Conservation (phyloP, 2,329 filamentous ascomycete genomes). For the Colletotrichum destructivum region DNA sequence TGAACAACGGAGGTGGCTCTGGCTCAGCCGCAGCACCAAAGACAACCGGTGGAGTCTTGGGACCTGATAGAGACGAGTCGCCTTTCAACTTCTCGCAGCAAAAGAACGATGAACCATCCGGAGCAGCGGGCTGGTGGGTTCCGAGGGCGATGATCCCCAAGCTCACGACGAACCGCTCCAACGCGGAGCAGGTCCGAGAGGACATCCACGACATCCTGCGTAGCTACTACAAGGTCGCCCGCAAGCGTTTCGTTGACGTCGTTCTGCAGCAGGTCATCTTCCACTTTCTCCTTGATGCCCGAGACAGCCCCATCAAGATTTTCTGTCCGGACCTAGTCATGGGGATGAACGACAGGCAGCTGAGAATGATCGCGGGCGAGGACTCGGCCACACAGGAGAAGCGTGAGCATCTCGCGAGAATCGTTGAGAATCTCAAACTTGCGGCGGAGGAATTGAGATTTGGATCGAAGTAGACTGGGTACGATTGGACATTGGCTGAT, state of each 20-base stretch:
- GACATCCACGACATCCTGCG: constrained; percentile 73
- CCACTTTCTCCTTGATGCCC: constrained; percentile 65
- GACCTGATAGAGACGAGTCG: background rate
- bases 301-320: constrained; percentile 65
- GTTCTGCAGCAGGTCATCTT: constrained; percentile 72
- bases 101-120: background rate
- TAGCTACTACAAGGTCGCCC: constrained; percentile 74
- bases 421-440: constrained; percentile 62
- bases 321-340: constrained; percentile 68
- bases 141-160: constrained; percentile 38
- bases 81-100: background rate
- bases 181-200: constrained; percentile 53
- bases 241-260: constrained; percentile 74
- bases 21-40: background rate
- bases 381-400: constrained; percentile 57
- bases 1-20: no score
- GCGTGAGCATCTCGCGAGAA: constrained; percentile 59
- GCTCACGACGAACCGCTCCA: constrained; percentile 35
- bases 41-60: no score
- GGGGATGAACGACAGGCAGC: constrained; percentile 60
- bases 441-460: constrained; percentile 47
- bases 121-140: constrained; percentile 14
- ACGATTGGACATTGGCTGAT: no score
- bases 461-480: background rate
- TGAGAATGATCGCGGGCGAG: constrained; percentile 73